phyloP scores from a whole-genome alignment of 2,329 filamentous ascomycete species.

The Colletotrichum melonis region DNA sequence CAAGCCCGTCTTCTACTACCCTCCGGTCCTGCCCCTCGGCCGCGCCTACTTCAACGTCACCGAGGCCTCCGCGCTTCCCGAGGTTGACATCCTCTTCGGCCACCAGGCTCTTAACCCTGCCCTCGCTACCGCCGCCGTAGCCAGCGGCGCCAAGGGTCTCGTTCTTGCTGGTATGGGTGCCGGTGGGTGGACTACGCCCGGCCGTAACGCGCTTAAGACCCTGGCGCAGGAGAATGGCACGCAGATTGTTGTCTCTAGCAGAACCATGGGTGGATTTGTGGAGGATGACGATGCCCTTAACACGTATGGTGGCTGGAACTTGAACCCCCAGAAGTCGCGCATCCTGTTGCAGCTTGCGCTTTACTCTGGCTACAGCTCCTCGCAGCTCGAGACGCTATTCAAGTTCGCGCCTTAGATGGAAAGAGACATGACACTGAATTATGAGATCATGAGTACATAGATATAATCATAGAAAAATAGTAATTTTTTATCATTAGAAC shows the following conservation, averaged over 20 bases:
- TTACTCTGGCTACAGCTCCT: slow-evolving; percentile 18
- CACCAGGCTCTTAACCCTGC: slow-evolving; percentile 63
- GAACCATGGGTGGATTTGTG: slow-evolving; percentile 65
- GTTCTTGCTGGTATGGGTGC: slow-evolving; percentile 67
- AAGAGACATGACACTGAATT: not conserved
- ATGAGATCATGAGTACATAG: slow-evolving; percentile 8
- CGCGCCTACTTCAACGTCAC: slow-evolving; percentile 56
- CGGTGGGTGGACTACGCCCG: slow-evolving; percentile 58
- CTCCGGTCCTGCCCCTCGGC: slow-evolving; percentile 59
- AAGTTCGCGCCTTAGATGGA: slow-evolving; percentile 17
- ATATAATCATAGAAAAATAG: not conserved
- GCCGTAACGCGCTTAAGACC: slow-evolving; percentile 52
- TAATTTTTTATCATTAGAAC: not conserved
- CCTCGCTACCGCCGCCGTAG: slow-evolving; percentile 60
- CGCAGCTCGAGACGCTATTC: slow-evolving; percentile 32
- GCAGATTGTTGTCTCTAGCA: slow-evolving; percentile 62
- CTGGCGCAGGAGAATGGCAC: slow-evolving; percentile 57
- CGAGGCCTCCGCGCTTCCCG: slow-evolving; percentile 53
- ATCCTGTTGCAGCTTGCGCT: slow-evolving; percentile 60
- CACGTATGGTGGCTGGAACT: slow-evolving; percentile 58
- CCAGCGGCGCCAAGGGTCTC: slow-evolving; percentile 62
- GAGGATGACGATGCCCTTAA: slow-evolving; percentile 50
- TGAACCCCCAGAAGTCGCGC: slow-evolving; percentile 67
- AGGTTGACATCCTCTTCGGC: slow-evolving; percentile 67
- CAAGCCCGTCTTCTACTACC: slow-evolving; percentile 70